A percentile compares a stretch with the other conserved stretches of the same genome.
These are phyloP conservation scores for Conoideocrella luteorostrata DNA, from an alignment of 2,329 filamentous ascomycete species.

Conservation along the genomic window DNA sequence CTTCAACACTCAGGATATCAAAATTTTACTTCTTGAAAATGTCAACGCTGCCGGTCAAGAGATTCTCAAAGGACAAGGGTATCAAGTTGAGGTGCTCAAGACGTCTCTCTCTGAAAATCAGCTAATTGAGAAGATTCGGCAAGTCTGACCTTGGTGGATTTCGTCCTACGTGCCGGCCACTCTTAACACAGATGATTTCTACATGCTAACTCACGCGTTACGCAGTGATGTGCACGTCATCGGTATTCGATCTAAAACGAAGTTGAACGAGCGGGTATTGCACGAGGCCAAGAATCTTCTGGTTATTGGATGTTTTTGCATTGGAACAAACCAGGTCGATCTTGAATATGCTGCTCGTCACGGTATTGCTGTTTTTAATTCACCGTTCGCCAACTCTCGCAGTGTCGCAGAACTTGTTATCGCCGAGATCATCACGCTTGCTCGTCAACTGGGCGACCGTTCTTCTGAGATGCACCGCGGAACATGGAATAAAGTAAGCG, in stretches of 20 bases:
- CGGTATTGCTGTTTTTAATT: slow-evolving; percentile 98
- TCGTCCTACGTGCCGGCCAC: too few relatives aligned
- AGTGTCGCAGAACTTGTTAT: slow-evolving; percentile 96
- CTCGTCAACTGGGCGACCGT: slow-evolving; percentile 86
- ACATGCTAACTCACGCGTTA: slow-evolving; percentile 8
- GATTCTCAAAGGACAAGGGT: slow-evolving; percentile 78
- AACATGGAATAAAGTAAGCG: slow-evolving; percentile 96
- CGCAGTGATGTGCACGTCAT: slow-evolving; percentile 88
- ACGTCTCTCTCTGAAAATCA: slow-evolving; percentile 84
- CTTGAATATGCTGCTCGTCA: slow-evolving; percentile 74
- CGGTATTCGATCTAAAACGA: slow-evolving; percentile 96
- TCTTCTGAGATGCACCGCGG: slow-evolving; percentile 91
- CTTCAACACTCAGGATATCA: slow-evolving; percentile 92
- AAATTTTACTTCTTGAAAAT: slow-evolving; percentile 92
- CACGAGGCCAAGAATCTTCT: slow-evolving; percentile 88
- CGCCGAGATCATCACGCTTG: slow-evolving; percentile 83
- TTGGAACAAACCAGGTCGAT: slow-evolving; percentile 94
- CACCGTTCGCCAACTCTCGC: slow-evolving; percentile 94
- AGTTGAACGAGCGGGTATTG: slow-evolving; percentile 79
- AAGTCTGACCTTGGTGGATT: slow-evolving; percentile 26
- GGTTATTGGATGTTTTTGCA: slow-evolving; percentile 97
- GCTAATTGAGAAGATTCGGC: slow-evolving; percentile 95
- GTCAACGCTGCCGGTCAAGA: slow-evolving; percentile 86
- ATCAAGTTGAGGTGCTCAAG: slow-evolving; percentile 91
- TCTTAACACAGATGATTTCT: neutral